A percentile compares a stretch with the other conserved stretches of the same genome.
phyloP scores from a whole-genome alignment of 306 rosid genomes.

The Datisca glomerata region DNA sequence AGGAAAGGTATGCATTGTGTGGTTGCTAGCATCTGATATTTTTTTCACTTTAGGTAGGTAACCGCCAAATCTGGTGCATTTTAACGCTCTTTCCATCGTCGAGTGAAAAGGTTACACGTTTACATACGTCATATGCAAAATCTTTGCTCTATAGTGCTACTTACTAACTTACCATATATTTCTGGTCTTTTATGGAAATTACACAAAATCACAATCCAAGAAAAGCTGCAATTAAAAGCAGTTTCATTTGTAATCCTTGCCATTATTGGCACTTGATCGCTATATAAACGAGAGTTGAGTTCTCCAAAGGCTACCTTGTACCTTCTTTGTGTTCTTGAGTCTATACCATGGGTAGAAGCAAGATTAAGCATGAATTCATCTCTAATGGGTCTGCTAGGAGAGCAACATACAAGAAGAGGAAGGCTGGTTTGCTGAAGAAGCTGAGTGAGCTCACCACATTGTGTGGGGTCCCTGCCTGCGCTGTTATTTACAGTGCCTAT shows the following conservation, averaged over 20 bases:
- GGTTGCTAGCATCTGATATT: no score
- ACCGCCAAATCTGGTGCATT: no score
- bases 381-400: slow-evolving; percentile 1
- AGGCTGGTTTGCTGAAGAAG: not conserved
- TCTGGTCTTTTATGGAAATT: not conserved
- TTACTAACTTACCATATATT: not conserved
- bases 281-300: not conserved
- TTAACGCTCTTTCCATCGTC: no score
- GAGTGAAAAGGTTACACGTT: no score
- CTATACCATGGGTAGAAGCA: slow-evolving; percentile 4
- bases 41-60: no score
- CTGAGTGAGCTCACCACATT: slow-evolving; percentile 2
- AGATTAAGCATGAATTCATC: slow-evolving; percentile 3
- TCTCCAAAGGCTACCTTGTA: not conserved
- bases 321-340: not conserved
- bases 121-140: no score
- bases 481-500: not conserved
- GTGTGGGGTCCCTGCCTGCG: slow-evolving; percentile 7
- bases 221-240: not conserved
- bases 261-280: not conserved
- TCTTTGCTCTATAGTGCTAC: no score
- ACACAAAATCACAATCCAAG: not conserved
- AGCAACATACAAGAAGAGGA: slow-evolving; percentile 5
- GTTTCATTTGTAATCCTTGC: not conserved
- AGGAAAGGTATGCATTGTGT: no score